Conservation (phyloP, 257 asterid species). For the Rhazya stricta region DNA sequence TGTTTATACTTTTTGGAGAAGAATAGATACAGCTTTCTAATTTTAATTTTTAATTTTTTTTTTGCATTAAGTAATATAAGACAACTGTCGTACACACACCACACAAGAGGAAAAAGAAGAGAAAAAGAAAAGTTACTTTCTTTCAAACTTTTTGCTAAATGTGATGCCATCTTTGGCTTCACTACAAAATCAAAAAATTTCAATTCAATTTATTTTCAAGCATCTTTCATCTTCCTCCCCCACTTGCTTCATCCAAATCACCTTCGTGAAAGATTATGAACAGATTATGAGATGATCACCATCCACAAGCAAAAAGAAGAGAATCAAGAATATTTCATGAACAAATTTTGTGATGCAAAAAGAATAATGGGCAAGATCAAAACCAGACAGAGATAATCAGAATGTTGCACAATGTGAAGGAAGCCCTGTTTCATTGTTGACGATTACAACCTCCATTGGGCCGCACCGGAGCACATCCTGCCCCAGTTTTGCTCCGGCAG, state of each 20-base stretch:
- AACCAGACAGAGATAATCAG: constrained; percentile 18
- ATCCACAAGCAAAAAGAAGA: background rate
- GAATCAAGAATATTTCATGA: constrained; percentile 4
- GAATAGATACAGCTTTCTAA: too few species aligned
- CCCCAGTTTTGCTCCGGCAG: constrained; percentile 79
- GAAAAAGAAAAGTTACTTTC: too few species aligned
- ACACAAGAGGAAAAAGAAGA: too few species aligned
- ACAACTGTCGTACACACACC: background rate
- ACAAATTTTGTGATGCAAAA: background rate
- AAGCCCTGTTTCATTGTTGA: constrained; percentile 58
- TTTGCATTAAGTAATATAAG: background rate
- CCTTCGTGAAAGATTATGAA: background rate
- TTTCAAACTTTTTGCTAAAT: background rate
- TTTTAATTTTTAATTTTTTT: too few species aligned
- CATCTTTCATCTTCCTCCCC: background rate
- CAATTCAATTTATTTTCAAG: background rate
- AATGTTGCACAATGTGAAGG: constrained; percentile 81
- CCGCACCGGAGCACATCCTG: constrained; percentile 74
- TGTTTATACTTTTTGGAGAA: too few species aligned
- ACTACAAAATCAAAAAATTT: background rate
- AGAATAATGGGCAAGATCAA: background rate
- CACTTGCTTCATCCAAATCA: background rate
- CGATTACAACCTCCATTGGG: constrained; percentile 44
- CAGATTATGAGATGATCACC: background rate
- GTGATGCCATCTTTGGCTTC: background rate